Base-by-base conservation (phyloP, 2,329 filamentous ascomycete genomes). In the Chaetomium olivaceum region DNA sequence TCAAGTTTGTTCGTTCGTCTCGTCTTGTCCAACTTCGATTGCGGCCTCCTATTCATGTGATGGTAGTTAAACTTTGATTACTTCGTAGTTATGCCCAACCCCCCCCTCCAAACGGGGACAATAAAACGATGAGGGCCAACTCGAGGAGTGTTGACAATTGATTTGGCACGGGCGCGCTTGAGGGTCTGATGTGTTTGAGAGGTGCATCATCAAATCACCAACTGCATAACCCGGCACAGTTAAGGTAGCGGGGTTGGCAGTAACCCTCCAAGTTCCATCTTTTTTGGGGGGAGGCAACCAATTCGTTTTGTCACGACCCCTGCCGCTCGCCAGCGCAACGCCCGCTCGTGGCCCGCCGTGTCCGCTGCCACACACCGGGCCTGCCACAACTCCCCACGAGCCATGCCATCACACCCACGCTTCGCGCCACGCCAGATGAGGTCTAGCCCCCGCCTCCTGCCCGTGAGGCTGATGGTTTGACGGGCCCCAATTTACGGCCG, bases 381-480 rank as follows among this genome's bases (percentile, higher is more conserved):
- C 25, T 27, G 27, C 23, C 48, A 23, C 48, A 51, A 21, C 7
- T 16, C 52, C 52, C 16, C 19, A 16, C 55, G 21, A 14, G 23
- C 21, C 56, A 21, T 29, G n/a, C n/a, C 25, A 23, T 31, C 57
- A 59, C 46, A 36, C 58, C 46, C 51, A 31, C 56, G 8, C 33
- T 19, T 19, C n/a, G 33, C 33, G 54, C 46, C 51, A 31, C 56
- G 7, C 33, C 23, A 29, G 33, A 50, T 55, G 46, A 2, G 57
- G 57, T 27, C 43, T 61, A 48, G 48, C 21, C 16, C 11, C 46
- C 33, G 59, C 33, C 11, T 51, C 54, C 55, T 51, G 54, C 54
- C 23, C 36, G 52, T 62, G 55, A 63, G 61, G 61, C 61, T 63
- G 61, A 63, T 19, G 31, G 58, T 39, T 48, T 43, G 52, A 58